Evolutionary conservation across 495 filamentous ascomycete genomes (phyloP).

Genomic region (Talaromyces thailandensis): DNA sequence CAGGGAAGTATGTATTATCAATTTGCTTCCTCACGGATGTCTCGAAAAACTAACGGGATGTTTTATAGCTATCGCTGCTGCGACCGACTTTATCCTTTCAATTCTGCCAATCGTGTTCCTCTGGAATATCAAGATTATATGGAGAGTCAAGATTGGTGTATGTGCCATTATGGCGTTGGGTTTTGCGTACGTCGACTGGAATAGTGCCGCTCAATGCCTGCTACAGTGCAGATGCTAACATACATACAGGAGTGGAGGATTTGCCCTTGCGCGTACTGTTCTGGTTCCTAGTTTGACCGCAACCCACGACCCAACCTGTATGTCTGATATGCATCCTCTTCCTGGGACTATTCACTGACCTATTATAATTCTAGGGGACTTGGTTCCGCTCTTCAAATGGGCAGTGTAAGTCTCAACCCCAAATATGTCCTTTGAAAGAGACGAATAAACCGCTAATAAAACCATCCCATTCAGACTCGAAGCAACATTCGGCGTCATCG

Average conservation of each 20-base stretch:
- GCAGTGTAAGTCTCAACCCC: neutral
- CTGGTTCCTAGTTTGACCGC: constrained; percentile 1
- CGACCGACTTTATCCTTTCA: constrained; percentile 2
- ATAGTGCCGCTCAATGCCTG: neutral
- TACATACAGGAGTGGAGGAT: neutral
- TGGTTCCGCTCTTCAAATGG: constrained; percentile 1
- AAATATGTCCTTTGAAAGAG: neutral
- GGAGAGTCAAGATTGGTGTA: neutral
- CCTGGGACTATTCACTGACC: neutral
- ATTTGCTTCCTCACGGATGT: neutral
- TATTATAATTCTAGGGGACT: neutral
- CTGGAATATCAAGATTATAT: constrained; percentile 4
- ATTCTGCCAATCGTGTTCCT: constrained; percentile 1
- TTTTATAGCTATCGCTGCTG: constrained; percentile 1
- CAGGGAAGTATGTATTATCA: neutral
- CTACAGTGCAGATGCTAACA: neutral
- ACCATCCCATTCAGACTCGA: neutral
- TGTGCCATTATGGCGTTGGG: constrained; percentile 5
- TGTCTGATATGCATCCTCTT: neutral
- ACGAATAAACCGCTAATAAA: neutral
- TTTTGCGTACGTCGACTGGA: neutral
- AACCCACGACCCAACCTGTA: neutral
- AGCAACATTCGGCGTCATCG: neutral
- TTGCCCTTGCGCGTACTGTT: neutral
- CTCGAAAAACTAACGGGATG: neutral